Conservation (phyloP, 2,329 filamentous ascomycete species). For the Penicillium sclerotigenum region DNA sequence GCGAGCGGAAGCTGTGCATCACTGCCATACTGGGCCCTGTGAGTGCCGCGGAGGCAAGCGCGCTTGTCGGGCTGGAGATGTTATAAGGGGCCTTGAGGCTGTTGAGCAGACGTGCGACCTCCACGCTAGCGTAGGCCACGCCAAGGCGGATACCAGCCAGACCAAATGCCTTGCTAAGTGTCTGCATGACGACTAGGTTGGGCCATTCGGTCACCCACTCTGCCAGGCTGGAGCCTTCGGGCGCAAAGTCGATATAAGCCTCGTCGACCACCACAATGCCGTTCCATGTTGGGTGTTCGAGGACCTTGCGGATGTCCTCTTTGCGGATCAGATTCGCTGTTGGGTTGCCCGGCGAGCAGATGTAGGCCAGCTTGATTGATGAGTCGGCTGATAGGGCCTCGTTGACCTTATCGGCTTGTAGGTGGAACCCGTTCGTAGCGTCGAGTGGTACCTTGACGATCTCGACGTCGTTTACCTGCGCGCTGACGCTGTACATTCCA, state of each 20-base stretch:
- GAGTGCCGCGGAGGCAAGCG: slow-evolving; percentile 72
- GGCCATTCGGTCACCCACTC: slow-evolving; percentile 91
- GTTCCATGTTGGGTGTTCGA: slow-evolving; percentile 91
- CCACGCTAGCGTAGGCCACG: slow-evolving; percentile 72
- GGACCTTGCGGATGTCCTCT: slow-evolving; percentile 66
- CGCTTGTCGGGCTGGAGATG: slow-evolving; percentile 81
- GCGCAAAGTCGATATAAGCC: slow-evolving; percentile 93
- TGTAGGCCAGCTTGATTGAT: slow-evolving; percentile 81
- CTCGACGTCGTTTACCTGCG: slow-evolving; percentile 86
- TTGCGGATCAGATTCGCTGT: slow-evolving; percentile 78
- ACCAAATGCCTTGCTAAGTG: slow-evolving; percentile 95
- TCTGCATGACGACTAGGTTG: slow-evolving; percentile 97
- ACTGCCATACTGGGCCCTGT: slow-evolving; percentile 63
- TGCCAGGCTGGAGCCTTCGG: slow-evolving; percentile 73
- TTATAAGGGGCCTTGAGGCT: slow-evolving; percentile 96
- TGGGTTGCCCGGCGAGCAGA: slow-evolving; percentile 94
- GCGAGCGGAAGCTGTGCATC: slow-evolving; percentile 69
- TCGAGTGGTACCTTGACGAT: slow-evolving; percentile 84
- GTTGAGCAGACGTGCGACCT: slow-evolving; percentile 79
- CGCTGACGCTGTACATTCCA: slow-evolving; percentile 95
- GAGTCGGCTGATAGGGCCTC: slow-evolving; percentile 61
- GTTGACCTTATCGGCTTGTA: slow-evolving; percentile 69
- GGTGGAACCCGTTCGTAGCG: slow-evolving; percentile 65
- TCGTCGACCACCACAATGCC: slow-evolving; percentile 91
- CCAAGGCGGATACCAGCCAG: slow-evolving; percentile 90